Percentiles rank a stretch among this genome's conserved stretches.
Evolutionary conservation across 176 grass and related monocot species (phyloP).

Genomic region (Oryza rufipogon): DNA sequence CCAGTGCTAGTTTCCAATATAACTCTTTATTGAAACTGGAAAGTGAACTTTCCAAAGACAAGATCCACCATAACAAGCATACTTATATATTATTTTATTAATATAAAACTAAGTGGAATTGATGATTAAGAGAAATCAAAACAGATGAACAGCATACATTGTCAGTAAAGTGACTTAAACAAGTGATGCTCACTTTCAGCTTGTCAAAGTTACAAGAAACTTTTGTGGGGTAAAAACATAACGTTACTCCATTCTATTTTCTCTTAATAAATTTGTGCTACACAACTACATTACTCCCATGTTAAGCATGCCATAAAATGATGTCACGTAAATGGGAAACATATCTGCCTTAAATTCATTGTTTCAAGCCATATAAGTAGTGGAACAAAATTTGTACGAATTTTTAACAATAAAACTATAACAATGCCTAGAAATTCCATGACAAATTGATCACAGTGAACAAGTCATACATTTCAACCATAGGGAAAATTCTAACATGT

Average conservation of each 20-base stretch:
- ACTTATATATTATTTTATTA: background rate
- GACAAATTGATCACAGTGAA: background rate
- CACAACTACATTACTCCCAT: background rate
- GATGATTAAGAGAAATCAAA: background rate
- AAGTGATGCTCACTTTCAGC: background rate
- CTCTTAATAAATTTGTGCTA: background rate
- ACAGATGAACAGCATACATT: conserved; percentile 5
- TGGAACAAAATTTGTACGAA: no score
- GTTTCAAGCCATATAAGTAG: no score
- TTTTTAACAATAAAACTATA: background rate
- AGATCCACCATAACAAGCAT: background rate
- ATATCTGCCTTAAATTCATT: no score
- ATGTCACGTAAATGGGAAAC: background rate
- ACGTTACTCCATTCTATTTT: background rate
- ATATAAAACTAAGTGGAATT: background rate
- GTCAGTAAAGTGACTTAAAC: background rate
- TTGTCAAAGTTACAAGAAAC: background rate
- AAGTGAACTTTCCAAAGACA: background rate
- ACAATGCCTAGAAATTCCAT: background rate
- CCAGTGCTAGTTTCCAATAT: background rate
- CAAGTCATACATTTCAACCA: background rate
- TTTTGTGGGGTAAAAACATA: background rate
- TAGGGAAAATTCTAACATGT: background rate
- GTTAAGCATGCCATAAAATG: background rate
- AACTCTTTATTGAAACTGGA: background rate